Evolutionary conservation across 2,329 filamentous ascomycete species (phyloP).

Genomic region (Venturia effusa): DNA sequence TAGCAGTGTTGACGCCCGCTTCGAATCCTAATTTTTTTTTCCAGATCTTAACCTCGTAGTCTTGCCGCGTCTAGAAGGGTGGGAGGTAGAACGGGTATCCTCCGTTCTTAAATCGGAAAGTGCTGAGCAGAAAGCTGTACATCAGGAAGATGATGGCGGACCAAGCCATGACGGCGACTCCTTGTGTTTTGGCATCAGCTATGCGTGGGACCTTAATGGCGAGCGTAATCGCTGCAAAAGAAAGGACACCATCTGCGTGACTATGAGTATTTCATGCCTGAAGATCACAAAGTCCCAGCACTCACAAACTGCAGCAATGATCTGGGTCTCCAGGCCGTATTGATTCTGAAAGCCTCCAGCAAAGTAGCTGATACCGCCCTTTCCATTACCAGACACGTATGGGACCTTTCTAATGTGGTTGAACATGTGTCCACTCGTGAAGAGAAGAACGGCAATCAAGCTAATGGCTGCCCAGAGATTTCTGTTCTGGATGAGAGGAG

Average conservation of each 20-base stretch:
- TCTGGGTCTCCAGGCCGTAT: constrained; percentile 88
- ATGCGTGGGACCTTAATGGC: constrained; percentile 90
- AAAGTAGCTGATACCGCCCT: constrained; percentile 82
- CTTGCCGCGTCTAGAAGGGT: constrained; percentile 54
- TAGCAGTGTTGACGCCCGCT: background rate
- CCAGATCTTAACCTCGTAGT: background rate
- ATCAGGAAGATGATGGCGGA: constrained; percentile 63
- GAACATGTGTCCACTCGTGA: constrained; percentile 98
- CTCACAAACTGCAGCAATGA: constrained; percentile 88
- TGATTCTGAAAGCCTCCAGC: constrained; percentile 88
- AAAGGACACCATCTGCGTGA: constrained; percentile 58
- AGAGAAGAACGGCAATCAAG: constrained; percentile 79
- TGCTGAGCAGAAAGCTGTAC: constrained; percentile 89
- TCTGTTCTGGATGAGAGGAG: constrained; percentile 76
- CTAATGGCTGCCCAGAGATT: constrained; percentile 90
- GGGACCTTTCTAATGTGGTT: constrained; percentile 96
- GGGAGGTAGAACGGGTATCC: constrained; percentile 92
- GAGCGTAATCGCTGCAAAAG: constrained; percentile 84
- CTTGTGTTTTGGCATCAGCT: constrained; percentile 62
- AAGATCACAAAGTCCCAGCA: constrained; percentile 18
- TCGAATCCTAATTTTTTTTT: background rate
- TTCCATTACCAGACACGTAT: constrained; percentile 77
- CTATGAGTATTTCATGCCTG: constrained; percentile 13
- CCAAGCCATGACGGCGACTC: constrained; percentile 73
- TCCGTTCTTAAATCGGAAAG: constrained; percentile 90